Conservation (phyloP, 768 basidiomycete species). For the Rhodotorula kratochvilovae region DNA sequence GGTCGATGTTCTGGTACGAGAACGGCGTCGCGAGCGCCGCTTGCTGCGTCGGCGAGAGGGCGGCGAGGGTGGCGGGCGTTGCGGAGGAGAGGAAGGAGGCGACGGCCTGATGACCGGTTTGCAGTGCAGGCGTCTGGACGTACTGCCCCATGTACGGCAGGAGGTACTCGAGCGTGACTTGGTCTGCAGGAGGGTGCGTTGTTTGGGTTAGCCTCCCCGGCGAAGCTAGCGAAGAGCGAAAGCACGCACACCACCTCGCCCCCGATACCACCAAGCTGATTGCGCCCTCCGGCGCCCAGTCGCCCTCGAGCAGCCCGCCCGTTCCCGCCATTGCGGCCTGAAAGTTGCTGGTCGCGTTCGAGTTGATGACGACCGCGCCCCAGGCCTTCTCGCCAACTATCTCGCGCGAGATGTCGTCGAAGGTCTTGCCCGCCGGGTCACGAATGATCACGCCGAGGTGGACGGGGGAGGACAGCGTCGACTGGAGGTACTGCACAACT, state of each 20-base stretch:
- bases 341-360: slow-evolving; percentile 28
- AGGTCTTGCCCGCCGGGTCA: slow-evolving; percentile 1
- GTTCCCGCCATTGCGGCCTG: slow-evolving; percentile 10
- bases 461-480: background rate
- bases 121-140: slow-evolving; percentile 28
- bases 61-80: slow-evolving; percentile 37
- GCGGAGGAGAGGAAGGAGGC: slow-evolving; percentile 39
- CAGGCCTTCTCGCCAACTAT: slow-evolving; percentile 27
- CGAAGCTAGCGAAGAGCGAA: no score
- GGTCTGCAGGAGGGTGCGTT: background rate
- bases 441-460: slow-evolving; percentile 13
- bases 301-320: slow-evolving; percentile 8
- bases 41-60: slow-evolving; percentile 42
- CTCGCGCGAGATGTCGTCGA: slow-evolving; percentile 12
- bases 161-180: slow-evolving; percentile 46
- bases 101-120: slow-evolving; percentile 41
- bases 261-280: slow-evolving; percentile 2
- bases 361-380: slow-evolving; percentile 28
- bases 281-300: slow-evolving; percentile 15
- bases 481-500: slow-evolving; percentile 1
- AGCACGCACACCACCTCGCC: slow-evolving; percentile 3
- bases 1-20: slow-evolving; percentile 43
- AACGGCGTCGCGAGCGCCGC: slow-evolving; percentile 45
- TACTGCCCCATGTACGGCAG: slow-evolving; percentile 42
- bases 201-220: no score